Evolutionary conservation across 345 rosid species (phyloP), one percentile per base, ranked within the genome.

Genomic region (Sonneratia alba): DNA sequence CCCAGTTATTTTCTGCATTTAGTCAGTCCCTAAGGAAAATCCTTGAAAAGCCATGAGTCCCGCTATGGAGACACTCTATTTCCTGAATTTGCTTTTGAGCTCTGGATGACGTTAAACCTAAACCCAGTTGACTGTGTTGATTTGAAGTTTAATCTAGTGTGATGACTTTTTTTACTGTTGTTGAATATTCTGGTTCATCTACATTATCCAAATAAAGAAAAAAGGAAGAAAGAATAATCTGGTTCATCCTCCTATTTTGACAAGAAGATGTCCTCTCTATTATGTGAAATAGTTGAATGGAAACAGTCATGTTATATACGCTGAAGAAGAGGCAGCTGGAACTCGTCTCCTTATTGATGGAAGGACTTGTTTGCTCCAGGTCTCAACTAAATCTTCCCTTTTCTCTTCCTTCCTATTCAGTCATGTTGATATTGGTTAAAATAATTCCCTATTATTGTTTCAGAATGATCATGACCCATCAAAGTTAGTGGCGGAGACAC

Each of bases 311-410:
- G 90, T 96, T 59, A 87, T 92, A 84, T 96, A 96, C 81, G 99
- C 98, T 34, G 99, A 96, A 81, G 99, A 96, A 86, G 99, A 96
- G 87, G 98, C 98, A 9, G 99, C 99, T 72, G 99, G 99, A 78
- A 96, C 98, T 75, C 98, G 97, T 57, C 98, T 96, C 72, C 96
- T 96, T 69, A 96, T 96, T 70, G 99, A 96, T 72, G 99, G 99
- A 83, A 88, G 99, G 77, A 96, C 99, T 75, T 96, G 99, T 86
- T 84, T 96, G 83, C 89, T 96, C 70, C 99, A 89, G 90, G 95
- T 89, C 69, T 72, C 61, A 32, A 67, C 67, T 36, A 67, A 22
- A 10, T 71, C 43, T 78, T 63, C 74, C 64, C 55, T 71, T 72
- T 34, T 42, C 22, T 42, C 63, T 76, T 72, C 32, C 70, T 63